Conservation (phyloP, 2,329 filamentous ascomycete species). For the Phyllosticta citribraziliensis region DNA sequence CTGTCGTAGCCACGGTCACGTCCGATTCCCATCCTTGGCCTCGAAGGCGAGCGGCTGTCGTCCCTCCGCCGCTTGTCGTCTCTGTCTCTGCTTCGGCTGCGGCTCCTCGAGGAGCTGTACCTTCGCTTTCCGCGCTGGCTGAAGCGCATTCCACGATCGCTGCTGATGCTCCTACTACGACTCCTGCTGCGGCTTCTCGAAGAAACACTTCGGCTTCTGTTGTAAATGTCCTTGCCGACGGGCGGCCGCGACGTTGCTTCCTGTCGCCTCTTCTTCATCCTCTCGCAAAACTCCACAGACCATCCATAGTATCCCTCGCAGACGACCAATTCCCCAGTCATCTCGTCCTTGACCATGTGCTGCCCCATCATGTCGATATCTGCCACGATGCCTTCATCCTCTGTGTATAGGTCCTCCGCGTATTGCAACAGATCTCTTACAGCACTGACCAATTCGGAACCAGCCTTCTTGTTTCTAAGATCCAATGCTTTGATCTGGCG, state of each 20-base stretch:
- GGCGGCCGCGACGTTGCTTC: not conserved
- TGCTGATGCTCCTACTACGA: constrained; percentile 8
- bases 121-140: constrained; percentile 1
- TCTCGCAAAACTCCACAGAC: constrained; percentile 70
- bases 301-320: constrained; percentile 81
- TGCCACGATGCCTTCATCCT: constrained; percentile 40
- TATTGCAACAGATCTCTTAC: constrained; percentile 63
- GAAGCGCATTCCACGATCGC: not conserved
- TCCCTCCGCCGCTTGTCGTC: constrained; percentile 5
- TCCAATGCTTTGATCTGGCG: constrained; percentile 62
- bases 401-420: constrained; percentile 57
- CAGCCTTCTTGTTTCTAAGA: constrained; percentile 57
- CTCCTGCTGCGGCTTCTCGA: constrained; percentile 6
- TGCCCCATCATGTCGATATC: constrained; percentile 72
- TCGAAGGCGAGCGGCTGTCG: constrained; percentile 4
- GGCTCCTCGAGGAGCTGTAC: constrained; percentile 5
- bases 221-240: not conserved
- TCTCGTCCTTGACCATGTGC: constrained; percentile 52
- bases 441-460: constrained; percentile 53
- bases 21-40: not conserved
- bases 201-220: constrained; percentile 1
- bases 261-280: constrained; percentile 50
- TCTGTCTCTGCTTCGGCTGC: constrained; percentile 4
- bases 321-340: constrained; percentile 53
- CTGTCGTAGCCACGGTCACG: not conserved